Evolutionary conservation across 148 eudicot genomes (phyloP), one percentile per base, ranked within the genome.

Genomic region (Camellia granthamiana): DNA sequence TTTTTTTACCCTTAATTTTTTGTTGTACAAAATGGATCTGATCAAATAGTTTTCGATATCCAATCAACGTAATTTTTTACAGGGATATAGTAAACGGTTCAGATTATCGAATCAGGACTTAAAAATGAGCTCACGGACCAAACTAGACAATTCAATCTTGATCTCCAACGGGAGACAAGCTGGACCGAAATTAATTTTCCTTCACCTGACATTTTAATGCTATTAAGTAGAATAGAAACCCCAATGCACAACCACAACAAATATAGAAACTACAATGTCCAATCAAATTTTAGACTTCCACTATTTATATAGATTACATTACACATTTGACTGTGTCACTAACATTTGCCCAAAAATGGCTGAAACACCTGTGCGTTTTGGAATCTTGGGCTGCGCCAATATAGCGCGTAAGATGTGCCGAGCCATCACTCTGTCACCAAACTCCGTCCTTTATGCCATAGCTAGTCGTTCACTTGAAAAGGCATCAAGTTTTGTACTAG

Each of bases 401-500:
- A 90, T 90, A n/a, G 89, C 89, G 6, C 82, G 88, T 2, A 90
- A 90, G 64, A 76, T 88, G 75, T 86, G 91, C 0, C 84, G 88
- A 0, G 91, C 91, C 83, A 85, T 90, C 16, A 10, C 18, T 1
- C 84, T 82, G 30, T 69, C 84, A 19, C 83, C 89, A 14, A 85
- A 82, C 81, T 72, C 92, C 56, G 77, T 75, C 15, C 62, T 90
- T 75, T 19, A 78, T 64, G 92, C 88, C 41, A 65, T 88, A 19
- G 93, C 75, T 46, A 90, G 93, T 81, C 93, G 91, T 0, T 86
- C 90, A 1, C 3, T 85, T 6, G 85, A 81, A 54, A 90, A 90
- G 62, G 89, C 90, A 60, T 78, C 78, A 6, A 41, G 59, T 2
- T 90, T 75, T 73, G 89, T 87, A 4, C 16, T 51, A n/a, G 30